Evolutionary conservation across 257 asterid species (phyloP), one percentile per base, ranked within the genome.

Genomic region (Echites panduratus): DNA sequence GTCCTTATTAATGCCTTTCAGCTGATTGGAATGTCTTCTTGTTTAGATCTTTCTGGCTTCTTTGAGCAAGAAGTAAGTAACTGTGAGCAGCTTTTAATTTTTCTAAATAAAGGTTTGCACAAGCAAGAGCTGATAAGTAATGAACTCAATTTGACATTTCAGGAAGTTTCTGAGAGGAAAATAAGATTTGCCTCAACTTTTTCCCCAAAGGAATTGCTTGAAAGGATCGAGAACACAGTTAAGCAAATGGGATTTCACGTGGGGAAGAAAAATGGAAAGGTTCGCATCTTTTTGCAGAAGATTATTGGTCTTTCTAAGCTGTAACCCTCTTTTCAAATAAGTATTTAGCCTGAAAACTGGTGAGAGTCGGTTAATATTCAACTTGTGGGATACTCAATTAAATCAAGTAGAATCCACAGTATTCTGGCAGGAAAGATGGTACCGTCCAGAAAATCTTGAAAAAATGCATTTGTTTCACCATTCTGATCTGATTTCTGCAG

Each of bases 11-110:
- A 92, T 74, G 98, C 98, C 73, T 92, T 92, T 78, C 85, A 92
- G 88, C 90, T 92, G 73, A 92, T 92, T 70, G 96, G 97, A 76
- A 92, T 92, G 98, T 92, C 97, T 19, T 90, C 98, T 5, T 92
- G 87, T 84, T 85, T 92, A 8, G 98, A 92, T 78, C 94, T 92
- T 72, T 92, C 98, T 52, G 98, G 98, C 72, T 89, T 92, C 87
- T 92, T 92, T 64, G 98, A 92, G 81, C 83, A 90, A 76, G 98
- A 92, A 90, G 98, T 90, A 72, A 78, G 71, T 38, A 43, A 43
- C 20, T 70, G 35, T 54, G 38, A 63, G 32, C 4, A 16, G 22
- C 41, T 27, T 20, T 61, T n/a, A 27, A 29, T 26, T 66, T 67
- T 62, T 56, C 53, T 53, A 2, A n/a, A 10, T 38, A 5, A 49